Base-by-base conservation (phyloP, 1,284 basidiomycete genomes). In the Somion occarium region DNA sequence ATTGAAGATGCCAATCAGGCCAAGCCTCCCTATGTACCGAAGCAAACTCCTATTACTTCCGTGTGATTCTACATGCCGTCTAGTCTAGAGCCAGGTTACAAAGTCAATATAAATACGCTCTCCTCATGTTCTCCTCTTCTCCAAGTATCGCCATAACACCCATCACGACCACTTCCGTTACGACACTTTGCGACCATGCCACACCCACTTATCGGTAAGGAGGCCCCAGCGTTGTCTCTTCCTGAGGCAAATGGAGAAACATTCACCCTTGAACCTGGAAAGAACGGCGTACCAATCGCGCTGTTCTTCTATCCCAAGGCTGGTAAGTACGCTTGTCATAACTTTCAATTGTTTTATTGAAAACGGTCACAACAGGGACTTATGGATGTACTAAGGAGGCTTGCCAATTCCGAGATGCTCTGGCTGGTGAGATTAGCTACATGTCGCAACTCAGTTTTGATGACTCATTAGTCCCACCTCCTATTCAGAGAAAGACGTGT, bases 321-420 rank as follows among this genome's bases (percentile, higher is more conserved):
- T 42, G 81, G 76, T 74, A 59, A 51, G 75, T 71, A 50, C 27
- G n/a, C n/a, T 23, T 49, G 18, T 15, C 34, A 48, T 47, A 43
- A 38, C 19, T 19, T 26, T 39, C 9, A 41, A 41, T 7, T 34
- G 15, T 34, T 15, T 34, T 19, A 41, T 11, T 19, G 44, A 22
- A 66, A 61, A n/a, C n/a, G n/a, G n/a, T 49, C 61, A 63, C 25
- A 38, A 5, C 56, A 88, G 88, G 84, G 2, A 79, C 86, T 1
- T 83, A 72, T 53, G 87, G 85, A 3, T 91, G 90, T 65, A 91
- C 86, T 7, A 83, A 77, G 61, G 82, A 92, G 65, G 88, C 85
- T 1, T 91, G 88, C 59, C 75, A 82, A 48, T 90, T 93, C 67
- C 78, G 89, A 22, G 86, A 91, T 70, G 85, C 85, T 2, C 69